Conservation (phyloP, 805 yeast species). For the Suhomyces sp. region DNA sequence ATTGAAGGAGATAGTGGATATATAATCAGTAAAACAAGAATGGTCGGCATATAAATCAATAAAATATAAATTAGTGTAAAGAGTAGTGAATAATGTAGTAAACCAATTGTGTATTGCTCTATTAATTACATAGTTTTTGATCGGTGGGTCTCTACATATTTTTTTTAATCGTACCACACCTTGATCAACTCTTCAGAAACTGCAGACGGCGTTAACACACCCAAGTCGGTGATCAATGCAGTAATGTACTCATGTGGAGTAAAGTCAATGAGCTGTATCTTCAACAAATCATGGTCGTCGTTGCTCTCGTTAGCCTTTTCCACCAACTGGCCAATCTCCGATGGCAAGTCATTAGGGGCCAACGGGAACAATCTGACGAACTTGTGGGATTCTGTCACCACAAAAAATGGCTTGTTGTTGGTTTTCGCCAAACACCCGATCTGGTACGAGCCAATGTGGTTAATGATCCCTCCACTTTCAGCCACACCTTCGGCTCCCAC, state of each 20-base stretch:
- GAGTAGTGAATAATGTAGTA: too few relatives aligned
- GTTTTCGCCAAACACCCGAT: constrained; percentile 89
- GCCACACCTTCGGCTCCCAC: constrained; percentile 99
- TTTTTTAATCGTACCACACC: constrained; percentile 86
- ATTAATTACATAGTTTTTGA: background rate
- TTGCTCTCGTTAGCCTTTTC: constrained; percentile 21
- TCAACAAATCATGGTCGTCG: constrained; percentile 20
- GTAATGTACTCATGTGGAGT: constrained; percentile 96
- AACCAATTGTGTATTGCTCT: background rate
- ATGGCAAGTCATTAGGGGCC: constrained; percentile 87
- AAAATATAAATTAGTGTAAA: too few relatives aligned
- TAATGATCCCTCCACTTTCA: constrained; percentile 96
- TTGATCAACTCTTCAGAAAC: constrained; percentile 97
- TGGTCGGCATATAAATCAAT: background rate
- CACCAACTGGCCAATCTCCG: constrained; percentile 23
- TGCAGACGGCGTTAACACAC: constrained; percentile 95
- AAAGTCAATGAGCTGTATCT: constrained; percentile 63
- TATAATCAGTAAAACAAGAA: background rate
- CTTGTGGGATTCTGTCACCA: constrained; percentile 91
- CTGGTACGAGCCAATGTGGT: constrained; percentile 92
- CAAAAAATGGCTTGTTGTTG: constrained; percentile 90
- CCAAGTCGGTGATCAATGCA: constrained; percentile 92
- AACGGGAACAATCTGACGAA: constrained; percentile 95
- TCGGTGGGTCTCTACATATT: background rate
- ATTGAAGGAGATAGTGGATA: background rate